These are phyloP conservation scores for Hypomyces perniciosus DNA, from an alignment of 2,329 filamentous ascomycete genomes.

Conservation along the genomic window DNA sequence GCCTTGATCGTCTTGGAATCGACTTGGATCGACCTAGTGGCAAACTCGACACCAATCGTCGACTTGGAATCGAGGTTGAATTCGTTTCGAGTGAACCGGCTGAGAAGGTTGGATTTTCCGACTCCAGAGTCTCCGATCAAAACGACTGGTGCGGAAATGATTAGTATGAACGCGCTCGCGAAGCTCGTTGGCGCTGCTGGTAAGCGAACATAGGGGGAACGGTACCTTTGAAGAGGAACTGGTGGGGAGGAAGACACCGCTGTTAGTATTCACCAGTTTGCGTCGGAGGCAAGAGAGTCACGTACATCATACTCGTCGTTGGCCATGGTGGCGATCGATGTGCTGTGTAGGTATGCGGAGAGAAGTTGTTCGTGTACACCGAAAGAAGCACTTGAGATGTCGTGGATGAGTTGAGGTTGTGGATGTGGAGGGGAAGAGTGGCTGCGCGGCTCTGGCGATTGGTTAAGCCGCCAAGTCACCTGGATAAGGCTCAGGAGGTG, in stretches of 20 bases:
- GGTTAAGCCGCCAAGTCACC: slow-evolving; percentile 13
- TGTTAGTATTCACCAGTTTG: slow-evolving; percentile 24
- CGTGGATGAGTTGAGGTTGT: slow-evolving; percentile 9
- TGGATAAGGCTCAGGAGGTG: slow-evolving; percentile 11
- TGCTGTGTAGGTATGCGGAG: slow-evolving; percentile 2
- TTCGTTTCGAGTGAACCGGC: slow-evolving; percentile 98
- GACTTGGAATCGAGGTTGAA: slow-evolving; percentile 99
- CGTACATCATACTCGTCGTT: slow-evolving; percentile 99
- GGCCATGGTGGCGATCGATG: slow-evolving; percentile 63
- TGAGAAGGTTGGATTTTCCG: slow-evolving; percentile 99
- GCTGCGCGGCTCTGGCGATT: slow-evolving; percentile 13
- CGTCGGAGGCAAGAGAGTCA: slow-evolving; percentile 18
- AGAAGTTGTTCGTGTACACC: slow-evolving; percentile 4
- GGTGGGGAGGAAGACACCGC: slow-evolving; percentile 24
- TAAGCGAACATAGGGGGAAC: slow-evolving; percentile 22
- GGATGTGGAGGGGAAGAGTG: slow-evolving; percentile 17
- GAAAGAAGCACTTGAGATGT: slow-evolving; percentile 3
- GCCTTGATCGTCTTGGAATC: slow-evolving; percentile 99
- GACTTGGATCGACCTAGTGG: slow-evolving; percentile 96
- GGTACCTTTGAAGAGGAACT: slow-evolving; percentile 99
- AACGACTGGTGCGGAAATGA: slow-evolving; percentile 59
- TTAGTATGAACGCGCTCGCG: slow-evolving; percentile 24
- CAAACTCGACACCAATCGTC: slow-evolving; percentile 98
- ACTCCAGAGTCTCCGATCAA: slow-evolving; percentile 99
- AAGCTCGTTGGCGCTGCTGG: slow-evolving; percentile 5